A percentile compares a stretch with the other conserved stretches of the same genome.
phyloP scores from a whole-genome alignment of 2,329 filamentous ascomycete genomes.

The Neurospora sp. region DNA sequence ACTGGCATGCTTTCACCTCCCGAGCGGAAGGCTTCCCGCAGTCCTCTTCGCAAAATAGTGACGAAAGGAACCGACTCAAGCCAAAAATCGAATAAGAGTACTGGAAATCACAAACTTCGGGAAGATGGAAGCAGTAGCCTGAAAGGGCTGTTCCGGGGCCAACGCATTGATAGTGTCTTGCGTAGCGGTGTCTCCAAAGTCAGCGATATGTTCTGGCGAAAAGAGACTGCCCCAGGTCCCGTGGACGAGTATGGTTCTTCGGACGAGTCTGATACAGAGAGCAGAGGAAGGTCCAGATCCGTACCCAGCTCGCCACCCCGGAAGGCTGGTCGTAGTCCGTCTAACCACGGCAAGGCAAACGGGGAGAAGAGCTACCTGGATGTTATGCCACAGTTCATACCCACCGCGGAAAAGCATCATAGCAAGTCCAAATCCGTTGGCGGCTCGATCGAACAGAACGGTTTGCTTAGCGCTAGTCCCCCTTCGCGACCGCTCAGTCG shows the following conservation, averaged over 20 bases:
- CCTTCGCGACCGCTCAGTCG: slow-evolving; percentile 27
- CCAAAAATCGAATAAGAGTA: slow-evolving; percentile 38
- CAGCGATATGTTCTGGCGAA: slow-evolving; percentile 48
- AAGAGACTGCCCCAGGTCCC: slow-evolving; percentile 27
- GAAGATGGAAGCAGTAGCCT: slow-evolving; percentile 45
- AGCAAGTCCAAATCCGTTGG: slow-evolving; percentile 11
- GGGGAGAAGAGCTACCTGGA: slow-evolving; percentile 39
- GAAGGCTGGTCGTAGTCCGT: background rate
- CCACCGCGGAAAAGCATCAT: slow-evolving; percentile 20
- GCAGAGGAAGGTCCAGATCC: slow-evolving; percentile 25
- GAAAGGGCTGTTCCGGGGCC: slow-evolving; percentile 68
- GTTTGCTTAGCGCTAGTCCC: slow-evolving; percentile 8
- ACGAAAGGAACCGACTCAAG: slow-evolving; percentile 33
- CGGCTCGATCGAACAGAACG: slow-evolving; percentile 4
- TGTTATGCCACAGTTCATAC: slow-evolving; percentile 40
- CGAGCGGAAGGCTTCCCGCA: slow-evolving; percentile 26
- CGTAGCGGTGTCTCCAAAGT: slow-evolving; percentile 47
- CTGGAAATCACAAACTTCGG: slow-evolving; percentile 38
- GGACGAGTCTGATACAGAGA: slow-evolving; percentile 40
- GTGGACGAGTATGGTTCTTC: slow-evolving; percentile 28
- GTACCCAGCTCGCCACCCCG: background rate
- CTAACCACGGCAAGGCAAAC: background rate
- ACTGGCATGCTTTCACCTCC: slow-evolving; percentile 18
- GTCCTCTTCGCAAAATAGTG: slow-evolving; percentile 27
- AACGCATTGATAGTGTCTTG: slow-evolving; percentile 64